These are phyloP conservation scores for Acer yangbiense DNA, from an alignment of 345 rosid species.

Conservation along the genomic window DNA sequence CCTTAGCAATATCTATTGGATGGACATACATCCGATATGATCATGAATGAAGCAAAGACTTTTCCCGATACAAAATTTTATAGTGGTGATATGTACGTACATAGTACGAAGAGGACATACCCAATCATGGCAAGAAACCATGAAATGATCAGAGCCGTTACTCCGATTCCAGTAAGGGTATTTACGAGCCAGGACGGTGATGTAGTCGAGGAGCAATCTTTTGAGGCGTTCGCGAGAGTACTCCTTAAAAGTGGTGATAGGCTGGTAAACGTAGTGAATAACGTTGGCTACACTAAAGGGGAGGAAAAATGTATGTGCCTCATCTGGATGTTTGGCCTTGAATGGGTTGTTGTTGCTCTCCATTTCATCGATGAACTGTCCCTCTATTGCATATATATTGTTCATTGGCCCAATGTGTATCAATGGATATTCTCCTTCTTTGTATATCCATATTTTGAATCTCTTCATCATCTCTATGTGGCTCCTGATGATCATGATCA, in stretches of 20 bases:
- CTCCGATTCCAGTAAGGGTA: conserved; percentile 69
- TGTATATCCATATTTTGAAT: conserved; percentile 55
- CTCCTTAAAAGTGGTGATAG: conserved; percentile 19
- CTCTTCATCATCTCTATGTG: conserved; percentile 55
- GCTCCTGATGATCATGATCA: conserved; percentile 35
- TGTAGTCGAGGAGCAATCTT: conserved; percentile 39
- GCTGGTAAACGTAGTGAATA: conserved; percentile 31
- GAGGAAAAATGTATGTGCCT: conserved; percentile 50
- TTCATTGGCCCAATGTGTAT: conserved; percentile 47
- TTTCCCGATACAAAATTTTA: no score
- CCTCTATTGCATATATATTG: conserved; percentile 48
- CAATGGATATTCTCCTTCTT: conserved; percentile 51
- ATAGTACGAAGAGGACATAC: conserved; percentile 24
- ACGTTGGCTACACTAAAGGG: conserved; percentile 46
- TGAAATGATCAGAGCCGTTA: conserved; percentile 61
- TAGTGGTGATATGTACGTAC: no score
- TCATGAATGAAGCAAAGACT: no score
- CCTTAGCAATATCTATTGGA: no score
- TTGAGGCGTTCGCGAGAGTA: conserved; percentile 29
- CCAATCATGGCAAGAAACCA: conserved; percentile 75
- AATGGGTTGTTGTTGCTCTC: conserved; percentile 35
- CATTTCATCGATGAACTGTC: conserved; percentile 58
- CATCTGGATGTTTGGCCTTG: conserved; percentile 38
- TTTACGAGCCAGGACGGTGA: conserved; percentile 36
- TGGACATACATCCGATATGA: no score